Conservation (phyloP, 2,329 filamentous ascomycete genomes). For the Hirsutella rhossiliensis region DNA sequence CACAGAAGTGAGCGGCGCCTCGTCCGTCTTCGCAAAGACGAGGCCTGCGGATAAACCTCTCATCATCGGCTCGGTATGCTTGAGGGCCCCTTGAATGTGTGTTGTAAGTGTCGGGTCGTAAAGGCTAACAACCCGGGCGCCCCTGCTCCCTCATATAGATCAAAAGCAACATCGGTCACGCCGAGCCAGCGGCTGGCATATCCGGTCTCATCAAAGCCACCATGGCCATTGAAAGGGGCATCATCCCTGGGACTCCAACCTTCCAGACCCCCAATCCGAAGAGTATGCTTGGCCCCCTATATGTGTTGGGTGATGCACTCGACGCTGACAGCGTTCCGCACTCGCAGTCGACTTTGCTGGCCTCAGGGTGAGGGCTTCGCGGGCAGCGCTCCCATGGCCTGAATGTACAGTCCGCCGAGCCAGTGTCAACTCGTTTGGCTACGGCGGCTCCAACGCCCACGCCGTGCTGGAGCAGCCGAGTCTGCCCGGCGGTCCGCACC, state of each 20-base stretch:
- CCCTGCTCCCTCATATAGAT: too few species aligned
- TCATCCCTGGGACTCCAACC: constrained; percentile 20
- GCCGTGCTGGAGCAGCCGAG: constrained; percentile 4
- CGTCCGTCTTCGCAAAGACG: constrained; percentile 12
- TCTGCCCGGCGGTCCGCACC: neutral
- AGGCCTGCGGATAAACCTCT: constrained; percentile 6
- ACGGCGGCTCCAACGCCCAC: constrained; percentile 24
- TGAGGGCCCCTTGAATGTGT: too few species aligned
- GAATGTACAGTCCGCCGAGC: constrained; percentile 12
- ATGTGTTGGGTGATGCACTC: too few species aligned
- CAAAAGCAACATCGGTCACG: constrained; percentile 30
- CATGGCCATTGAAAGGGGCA: constrained; percentile 24
- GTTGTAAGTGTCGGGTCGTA: too few species aligned
- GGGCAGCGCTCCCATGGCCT: constrained; percentile 18
- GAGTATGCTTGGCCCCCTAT: too few species aligned
- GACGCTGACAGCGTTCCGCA: too few species aligned
- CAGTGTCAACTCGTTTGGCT: constrained; percentile 22
- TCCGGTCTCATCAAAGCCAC: constrained; percentile 29
- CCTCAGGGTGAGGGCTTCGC: constrained; percentile 16
- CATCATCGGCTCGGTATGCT: constrained; percentile 17
- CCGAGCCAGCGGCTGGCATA: constrained; percentile 30
- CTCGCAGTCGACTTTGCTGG: constrained; percentile 14
- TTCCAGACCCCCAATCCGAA: constrained; percentile 7
- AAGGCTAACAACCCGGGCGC: too few species aligned
- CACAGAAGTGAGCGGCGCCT: constrained; percentile 21